Percentiles rank a stretch among this genome's conserved stretches.
Evolutionary conservation across 2,329 filamentous ascomycete species (phyloP).

Genomic region (Cordyceps tenuipes): DNA sequence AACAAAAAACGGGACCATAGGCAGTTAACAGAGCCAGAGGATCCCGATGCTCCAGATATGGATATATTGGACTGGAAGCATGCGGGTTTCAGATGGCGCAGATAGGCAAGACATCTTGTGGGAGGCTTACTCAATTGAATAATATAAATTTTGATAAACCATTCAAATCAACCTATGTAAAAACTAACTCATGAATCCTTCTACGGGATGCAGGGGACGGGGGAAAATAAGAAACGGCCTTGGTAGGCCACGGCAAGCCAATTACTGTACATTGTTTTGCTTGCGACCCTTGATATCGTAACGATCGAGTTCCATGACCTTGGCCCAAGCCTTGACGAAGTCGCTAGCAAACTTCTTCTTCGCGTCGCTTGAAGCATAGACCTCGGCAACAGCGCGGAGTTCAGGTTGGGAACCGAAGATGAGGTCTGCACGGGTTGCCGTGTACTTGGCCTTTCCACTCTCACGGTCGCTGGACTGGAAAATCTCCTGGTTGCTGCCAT

Average conservation of each 20-base stretch:
- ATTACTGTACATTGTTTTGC: slow-evolving; percentile 8
- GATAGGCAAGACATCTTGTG: background rate
- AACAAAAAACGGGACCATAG: slow-evolving; percentile 51
- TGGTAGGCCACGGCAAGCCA: background rate
- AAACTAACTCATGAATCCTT: background rate
- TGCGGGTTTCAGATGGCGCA: slow-evolving; percentile 54
- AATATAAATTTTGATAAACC: background rate
- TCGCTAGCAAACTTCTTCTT: slow-evolving; percentile 60
- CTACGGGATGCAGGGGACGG: background rate
- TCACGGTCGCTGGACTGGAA: slow-evolving; percentile 59
- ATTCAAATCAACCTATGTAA: too few species aligned
- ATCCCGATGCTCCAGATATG: slow-evolving; percentile 36
- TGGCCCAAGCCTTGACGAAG: slow-evolving; percentile 63
- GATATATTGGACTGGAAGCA: slow-evolving; percentile 60
- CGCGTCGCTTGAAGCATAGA: slow-evolving; percentile 55
- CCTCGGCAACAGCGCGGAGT: slow-evolving; percentile 61
- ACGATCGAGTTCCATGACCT: slow-evolving; percentile 67
- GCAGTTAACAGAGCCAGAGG: slow-evolving; percentile 41
- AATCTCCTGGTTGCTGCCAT: slow-evolving; percentile 34
- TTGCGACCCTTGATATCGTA: slow-evolving; percentile 40
- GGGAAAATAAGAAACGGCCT: background rate
- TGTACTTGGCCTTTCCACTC: slow-evolving; percentile 59
- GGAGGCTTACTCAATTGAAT: too few species aligned
- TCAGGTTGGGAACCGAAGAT: slow-evolving; percentile 67
- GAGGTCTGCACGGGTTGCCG: slow-evolving; percentile 59